Evolutionary conservation across 2,329 filamentous ascomycete genomes (phyloP).

Genomic region (Tolypocladium endophyticum): DNA sequence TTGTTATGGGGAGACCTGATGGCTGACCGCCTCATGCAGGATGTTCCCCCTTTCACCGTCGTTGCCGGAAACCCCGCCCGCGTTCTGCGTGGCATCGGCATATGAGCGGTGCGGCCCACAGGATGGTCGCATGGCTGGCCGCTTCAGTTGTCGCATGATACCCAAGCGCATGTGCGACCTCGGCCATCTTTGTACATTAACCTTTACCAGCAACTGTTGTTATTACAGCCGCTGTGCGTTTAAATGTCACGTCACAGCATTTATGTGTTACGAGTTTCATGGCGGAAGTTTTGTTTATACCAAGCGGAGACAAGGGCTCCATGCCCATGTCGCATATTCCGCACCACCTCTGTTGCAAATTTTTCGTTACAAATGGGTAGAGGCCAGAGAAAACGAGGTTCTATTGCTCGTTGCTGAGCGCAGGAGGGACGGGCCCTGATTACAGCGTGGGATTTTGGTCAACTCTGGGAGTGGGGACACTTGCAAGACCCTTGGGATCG

Average conservation of each 20-base stretch:
- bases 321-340: neutral
- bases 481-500: neutral
- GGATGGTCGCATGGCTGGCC: constrained; percentile 1
- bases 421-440: neutral
- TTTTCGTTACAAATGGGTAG: neutral
- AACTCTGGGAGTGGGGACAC: neutral
- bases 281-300: neutral
- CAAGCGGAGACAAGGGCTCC: too few species aligned
- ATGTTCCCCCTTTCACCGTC: constrained; percentile 58
- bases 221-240: neutral
- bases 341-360: neutral
- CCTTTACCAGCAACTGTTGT: neutral
- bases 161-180: constrained; percentile 7
- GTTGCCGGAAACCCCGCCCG: constrained; percentile 61
- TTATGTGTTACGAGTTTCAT: neutral
- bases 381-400: neutral
- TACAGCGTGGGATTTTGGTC: neutral
- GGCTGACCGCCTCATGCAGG: constrained; percentile 18
- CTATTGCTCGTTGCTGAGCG: neutral
- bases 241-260: neutral
- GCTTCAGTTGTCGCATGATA: constrained; percentile 16
- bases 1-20: neutral
- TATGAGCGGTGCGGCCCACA: constrained; percentile 13
- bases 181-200: constrained; percentile 10
- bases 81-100: constrained; percentile 34